Evolutionary conservation across 2,329 filamentous ascomycete species (phyloP).

Genomic region (Pyrenophora teres): DNA sequence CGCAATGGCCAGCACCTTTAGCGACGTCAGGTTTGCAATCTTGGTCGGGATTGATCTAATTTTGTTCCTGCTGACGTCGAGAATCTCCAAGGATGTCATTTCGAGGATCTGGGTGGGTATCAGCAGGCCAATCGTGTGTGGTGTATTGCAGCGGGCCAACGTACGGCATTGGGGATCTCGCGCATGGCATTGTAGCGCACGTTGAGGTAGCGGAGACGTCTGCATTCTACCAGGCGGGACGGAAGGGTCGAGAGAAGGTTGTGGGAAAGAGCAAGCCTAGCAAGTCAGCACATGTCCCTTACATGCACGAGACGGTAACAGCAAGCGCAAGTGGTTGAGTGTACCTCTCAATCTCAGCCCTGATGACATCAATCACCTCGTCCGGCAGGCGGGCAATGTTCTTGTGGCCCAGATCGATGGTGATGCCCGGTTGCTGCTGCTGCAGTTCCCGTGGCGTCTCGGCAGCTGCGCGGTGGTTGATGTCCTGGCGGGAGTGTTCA

Average conservation of each 20-base stretch:
- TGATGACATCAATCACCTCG: slow-evolving; percentile 75
- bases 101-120: slow-evolving; percentile 72
- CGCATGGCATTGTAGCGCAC: slow-evolving; percentile 75
- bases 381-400: slow-evolving; percentile 73
- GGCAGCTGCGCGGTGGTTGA: slow-evolving; percentile 55
- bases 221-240: slow-evolving; percentile 73
- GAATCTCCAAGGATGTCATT: slow-evolving; percentile 83
- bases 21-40: slow-evolving; percentile 77
- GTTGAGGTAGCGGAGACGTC: slow-evolving; percentile 78
- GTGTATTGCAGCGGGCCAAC: slow-evolving; percentile 35
- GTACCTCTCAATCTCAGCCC: slow-evolving; percentile 73
- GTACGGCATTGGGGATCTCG: slow-evolving; percentile 68
- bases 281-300: slow-evolving; percentile 10
- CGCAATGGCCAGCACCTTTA: slow-evolving; percentile 87
- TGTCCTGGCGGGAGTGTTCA: slow-evolving; percentile 68
- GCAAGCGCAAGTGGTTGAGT: slow-evolving; percentile 5
- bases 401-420: slow-evolving; percentile 77
- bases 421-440: slow-evolving; percentile 70
- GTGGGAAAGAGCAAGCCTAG: slow-evolving; percentile 78
- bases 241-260: slow-evolving; percentile 75
- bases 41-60: slow-evolving; percentile 77
- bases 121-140: slow-evolving; percentile 5
- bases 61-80: slow-evolving; percentile 89
- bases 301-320: not conserved
- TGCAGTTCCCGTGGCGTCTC: slow-evolving; percentile 62